Percentiles rank a stretch among this genome's conserved stretches.
Evolutionary conservation across 176 grass and related monocot genomes (phyloP).

Genomic region (Areca catechu): DNA sequence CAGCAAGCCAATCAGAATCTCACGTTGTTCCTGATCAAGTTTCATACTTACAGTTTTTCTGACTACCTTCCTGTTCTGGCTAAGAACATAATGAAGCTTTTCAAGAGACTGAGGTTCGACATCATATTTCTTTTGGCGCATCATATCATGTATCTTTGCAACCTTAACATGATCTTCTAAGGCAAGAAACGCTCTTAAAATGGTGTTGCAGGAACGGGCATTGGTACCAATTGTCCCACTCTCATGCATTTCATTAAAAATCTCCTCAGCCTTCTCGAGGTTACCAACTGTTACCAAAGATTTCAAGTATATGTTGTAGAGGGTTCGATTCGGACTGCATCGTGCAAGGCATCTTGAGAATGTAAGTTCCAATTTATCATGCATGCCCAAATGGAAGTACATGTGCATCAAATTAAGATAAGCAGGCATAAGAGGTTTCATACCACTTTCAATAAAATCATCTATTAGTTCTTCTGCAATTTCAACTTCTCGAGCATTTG

Average conservation of each 20-base stretch:
- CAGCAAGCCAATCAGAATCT: conserved; percentile 90
- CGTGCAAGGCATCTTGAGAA: conserved; percentile 59
- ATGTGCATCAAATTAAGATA: conserved; percentile 72
- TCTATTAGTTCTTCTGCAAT: conserved; percentile 54
- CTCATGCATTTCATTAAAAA: conserved; percentile 77
- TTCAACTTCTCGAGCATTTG: conserved; percentile 48
- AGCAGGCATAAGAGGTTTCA: conserved; percentile 89
- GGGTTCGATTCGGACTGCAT: conserved; percentile 67
- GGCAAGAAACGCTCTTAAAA: conserved; percentile 70
- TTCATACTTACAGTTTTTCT: conserved; percentile 67
- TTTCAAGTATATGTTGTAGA: conserved; percentile 79
- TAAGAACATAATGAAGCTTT: conserved; percentile 57
- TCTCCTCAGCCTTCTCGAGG: conserved; percentile 58
- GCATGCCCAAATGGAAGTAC: conserved; percentile 76
- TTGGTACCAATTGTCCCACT: conserved; percentile 76
- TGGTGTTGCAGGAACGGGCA: conserved; percentile 68
- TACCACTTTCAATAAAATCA: conserved; percentile 55
- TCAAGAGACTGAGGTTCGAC: conserved; percentile 43
- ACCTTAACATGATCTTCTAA: conserved; percentile 60
- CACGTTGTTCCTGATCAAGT: conserved; percentile 74
- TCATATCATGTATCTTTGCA: conserved; percentile 71
- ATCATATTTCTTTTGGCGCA: conserved; percentile 86
- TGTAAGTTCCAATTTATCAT: conserved; percentile 49
- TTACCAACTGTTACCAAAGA: conserved; percentile 52
- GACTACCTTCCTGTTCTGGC: conserved; percentile 50